A percentile compares a stretch with the other conserved stretches of the same genome.
These are phyloP conservation scores for Eremochloa ophiuroides DNA, from an alignment of 176 grass and related monocot species.

Conservation along the genomic window DNA sequence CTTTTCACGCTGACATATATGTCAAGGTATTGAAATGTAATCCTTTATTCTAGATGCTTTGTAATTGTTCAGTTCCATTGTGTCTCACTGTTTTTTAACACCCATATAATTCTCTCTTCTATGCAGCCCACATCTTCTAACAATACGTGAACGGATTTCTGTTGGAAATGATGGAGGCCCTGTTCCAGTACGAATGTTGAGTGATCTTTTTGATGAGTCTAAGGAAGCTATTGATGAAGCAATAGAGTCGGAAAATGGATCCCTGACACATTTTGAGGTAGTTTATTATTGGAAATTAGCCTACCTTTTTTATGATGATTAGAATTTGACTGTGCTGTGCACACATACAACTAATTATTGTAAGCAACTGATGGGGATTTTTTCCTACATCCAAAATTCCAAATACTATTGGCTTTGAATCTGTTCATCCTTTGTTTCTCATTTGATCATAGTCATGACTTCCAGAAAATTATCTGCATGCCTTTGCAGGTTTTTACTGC, in stretches of 20 bases:
- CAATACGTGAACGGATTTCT: constrained; percentile 78
- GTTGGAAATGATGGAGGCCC: constrained; percentile 64
- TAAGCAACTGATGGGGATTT: neutral
- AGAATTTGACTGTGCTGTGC: neutral
- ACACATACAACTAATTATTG: neutral
- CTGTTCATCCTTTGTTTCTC: neutral
- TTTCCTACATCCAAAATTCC: too few relatives aligned
- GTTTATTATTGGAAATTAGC: neutral
- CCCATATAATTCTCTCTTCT: neutral
- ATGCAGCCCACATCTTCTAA: constrained; percentile 82
- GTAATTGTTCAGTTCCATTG: neutral
- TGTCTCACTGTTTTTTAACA: neutral
- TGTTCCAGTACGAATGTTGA: constrained; percentile 55
- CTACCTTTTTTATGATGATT: neutral
- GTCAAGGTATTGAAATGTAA: neutral
- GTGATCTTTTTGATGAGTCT: constrained; percentile 40
- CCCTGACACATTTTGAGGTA: constrained; percentile 92
- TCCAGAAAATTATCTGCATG: neutral
- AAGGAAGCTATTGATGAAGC: constrained; percentile 72
- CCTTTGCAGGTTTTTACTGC: constrained; percentile 78
- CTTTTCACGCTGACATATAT: neutral
- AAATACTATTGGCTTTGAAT: neutral
- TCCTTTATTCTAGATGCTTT: neutral
- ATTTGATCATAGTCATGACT: neutral
- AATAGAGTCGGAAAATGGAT: constrained; percentile 68